phyloP scores from a whole-genome alignment of 495 filamentous ascomycete genomes.

The Aspergillus conjunctus region DNA sequence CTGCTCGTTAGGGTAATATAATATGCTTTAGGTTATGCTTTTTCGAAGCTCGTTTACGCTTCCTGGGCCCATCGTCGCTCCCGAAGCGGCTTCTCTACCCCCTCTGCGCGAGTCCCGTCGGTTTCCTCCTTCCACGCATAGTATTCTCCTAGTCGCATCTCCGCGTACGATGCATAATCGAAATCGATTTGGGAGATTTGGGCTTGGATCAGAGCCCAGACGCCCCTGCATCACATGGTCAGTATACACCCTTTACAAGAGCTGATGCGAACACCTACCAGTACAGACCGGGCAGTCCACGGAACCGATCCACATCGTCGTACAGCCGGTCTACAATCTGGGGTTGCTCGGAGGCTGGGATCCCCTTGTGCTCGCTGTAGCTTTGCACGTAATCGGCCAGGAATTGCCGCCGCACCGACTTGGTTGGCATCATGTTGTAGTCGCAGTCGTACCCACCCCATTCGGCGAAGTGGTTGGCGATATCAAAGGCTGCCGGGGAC shows the following conservation, averaged over 20 bases:
- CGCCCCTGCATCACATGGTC: slow-evolving; percentile 61
- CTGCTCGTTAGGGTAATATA: background rate
- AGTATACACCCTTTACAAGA: background rate
- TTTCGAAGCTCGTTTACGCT: too few species aligned
- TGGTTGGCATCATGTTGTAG: slow-evolving; percentile 78
- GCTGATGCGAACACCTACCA: slow-evolving; percentile 44
- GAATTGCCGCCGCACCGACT: slow-evolving; percentile 76
- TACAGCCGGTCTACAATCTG: slow-evolving; percentile 66
- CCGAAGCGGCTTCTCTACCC: slow-evolving; percentile 66
- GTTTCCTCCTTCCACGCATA: slow-evolving; percentile 86
- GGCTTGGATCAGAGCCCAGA: slow-evolving; percentile 96
- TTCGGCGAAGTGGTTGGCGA: slow-evolving; percentile 99
- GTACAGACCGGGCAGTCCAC: slow-evolving; percentile 87
- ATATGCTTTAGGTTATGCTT: too few species aligned
- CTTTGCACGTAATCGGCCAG: slow-evolving; percentile 74
- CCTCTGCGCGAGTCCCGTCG: slow-evolving; percentile 58
- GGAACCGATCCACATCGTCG: slow-evolving; percentile 81
- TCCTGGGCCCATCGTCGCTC: slow-evolving; percentile 82
- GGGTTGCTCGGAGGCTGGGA: slow-evolving; percentile 53
- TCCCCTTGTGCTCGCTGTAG: slow-evolving; percentile 42
- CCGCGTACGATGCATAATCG: slow-evolving; percentile 91
- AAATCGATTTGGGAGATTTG: slow-evolving; percentile 96
- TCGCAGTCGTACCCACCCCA: slow-evolving; percentile 98
- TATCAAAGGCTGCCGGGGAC: slow-evolving; percentile 94
- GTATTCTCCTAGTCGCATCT: slow-evolving; percentile 86